These are phyloP conservation scores for Pleurotus cornucopiae DNA, from an alignment of 768 basidiomycete genomes.

Conservation along the genomic window DNA sequence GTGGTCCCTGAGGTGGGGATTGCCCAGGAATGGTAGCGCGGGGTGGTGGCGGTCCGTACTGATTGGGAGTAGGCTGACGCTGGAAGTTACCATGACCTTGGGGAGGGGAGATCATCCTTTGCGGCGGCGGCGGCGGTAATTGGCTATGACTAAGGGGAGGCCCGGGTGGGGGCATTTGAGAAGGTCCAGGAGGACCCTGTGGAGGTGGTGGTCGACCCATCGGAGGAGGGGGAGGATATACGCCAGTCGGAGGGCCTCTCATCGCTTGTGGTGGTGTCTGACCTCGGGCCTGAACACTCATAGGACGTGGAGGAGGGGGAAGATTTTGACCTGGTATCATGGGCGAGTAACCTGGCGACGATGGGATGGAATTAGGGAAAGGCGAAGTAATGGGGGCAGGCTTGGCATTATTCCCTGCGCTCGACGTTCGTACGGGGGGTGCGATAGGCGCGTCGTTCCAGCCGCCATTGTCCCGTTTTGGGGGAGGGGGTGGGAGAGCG, in stretches of 20 bases:
- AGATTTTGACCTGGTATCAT: conserved; percentile 39
- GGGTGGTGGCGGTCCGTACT: conserved; percentile 43
- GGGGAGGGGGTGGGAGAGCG: conserved; percentile 41
- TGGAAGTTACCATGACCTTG: conserved; percentile 26
- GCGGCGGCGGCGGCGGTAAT: conserved; percentile 26
- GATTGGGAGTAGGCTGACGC: conserved; percentile 43
- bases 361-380: conserved; percentile 68
- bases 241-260: conserved; percentile 21
- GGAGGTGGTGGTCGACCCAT: conserved; percentile 20
- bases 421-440: conserved; percentile 40
- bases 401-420: conserved; percentile 47
- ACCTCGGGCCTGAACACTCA: conserved; percentile 42
- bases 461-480: conserved; percentile 71
- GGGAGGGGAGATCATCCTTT: conserved; percentile 43
- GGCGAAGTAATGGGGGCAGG: conserved; percentile 79
- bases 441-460: conserved; percentile 89
- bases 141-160: background rate
- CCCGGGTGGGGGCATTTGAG: too few species aligned
- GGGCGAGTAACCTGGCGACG: conserved; percentile 38
- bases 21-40: conserved; percentile 38
- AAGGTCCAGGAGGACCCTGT: conserved; percentile 18
- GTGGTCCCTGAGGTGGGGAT: conserved; percentile 35
- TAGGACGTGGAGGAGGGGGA: conserved; percentile 64
- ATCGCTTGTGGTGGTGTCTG: conserved; percentile 35
- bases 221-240: conserved; percentile 10